Evolutionary conservation across 1,139 yeast species (phyloP), one percentile per base, ranked within the genome.

Genomic region (Blastobotrys serpentis): DNA sequence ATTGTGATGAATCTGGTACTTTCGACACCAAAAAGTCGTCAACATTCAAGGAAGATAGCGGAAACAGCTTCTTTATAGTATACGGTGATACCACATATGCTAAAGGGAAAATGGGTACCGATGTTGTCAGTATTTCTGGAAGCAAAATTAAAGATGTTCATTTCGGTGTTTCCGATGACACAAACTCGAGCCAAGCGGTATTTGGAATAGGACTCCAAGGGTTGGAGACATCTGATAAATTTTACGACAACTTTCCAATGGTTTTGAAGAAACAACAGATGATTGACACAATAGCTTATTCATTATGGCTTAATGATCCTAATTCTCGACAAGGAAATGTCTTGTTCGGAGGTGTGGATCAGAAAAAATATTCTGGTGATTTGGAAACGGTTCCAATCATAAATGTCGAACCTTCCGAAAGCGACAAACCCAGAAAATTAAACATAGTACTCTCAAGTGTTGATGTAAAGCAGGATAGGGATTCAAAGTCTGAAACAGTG

Each of bases 291-390:
- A 66, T 63, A 26, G 73, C 79, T 10, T 82, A 78, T 62, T 81
- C 86, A 4, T 65, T 82, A 44, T 80, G 75, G 66, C 72, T 81
- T 54, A 71, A 74, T 48, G 65, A 70, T 21, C 55, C 63, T 8
- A 68, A 66, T 18, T 61, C 77, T 6, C 57, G 60, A 33, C 51
- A 63, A 1, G 85, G 85, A 2, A 58, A 71, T 11, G 63, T 81
- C 42, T 67, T 81, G 44, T 81, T 81, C 62, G 86, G 86, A 4
- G 85, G 80, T 39, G 69, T 79, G 44, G 86, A 81, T 61, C 73
- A 73, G 48, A 76, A 76, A 23, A 80, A 79, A 62, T 78, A 71
- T 58, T 50, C 63, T 1, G 86, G 84, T 0, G 14, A 19, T 4
- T 21, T 44, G 16, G 5, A n/a, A 11, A 40, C 38, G 10, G 13